These are phyloP conservation scores for Blastobotrys serpentis DNA, from an alignment of 1,139 yeast genomes.

Conservation along the genomic window DNA sequence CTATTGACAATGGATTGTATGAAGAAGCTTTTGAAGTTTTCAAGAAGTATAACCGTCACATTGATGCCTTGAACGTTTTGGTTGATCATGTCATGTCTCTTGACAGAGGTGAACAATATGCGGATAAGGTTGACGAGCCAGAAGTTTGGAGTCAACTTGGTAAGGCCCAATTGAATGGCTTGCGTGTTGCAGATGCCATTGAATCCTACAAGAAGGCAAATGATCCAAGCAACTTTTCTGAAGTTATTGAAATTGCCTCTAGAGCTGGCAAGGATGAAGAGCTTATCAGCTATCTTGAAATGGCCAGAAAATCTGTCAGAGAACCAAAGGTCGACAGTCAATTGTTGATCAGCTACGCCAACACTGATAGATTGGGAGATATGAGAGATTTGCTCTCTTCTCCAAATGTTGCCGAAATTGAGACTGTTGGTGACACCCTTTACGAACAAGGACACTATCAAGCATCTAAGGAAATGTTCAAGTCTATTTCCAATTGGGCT, in stretches of 20 bases:
- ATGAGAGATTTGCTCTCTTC: conserved; percentile 82
- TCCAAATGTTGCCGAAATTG: conserved; percentile 90
- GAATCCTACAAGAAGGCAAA: conserved; percentile 79
- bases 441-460: conserved; percentile 80
- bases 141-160: conserved; percentile 96
- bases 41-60: conserved; percentile 74
- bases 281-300: conserved; percentile 75
- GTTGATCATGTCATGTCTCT: conserved; percentile 91
- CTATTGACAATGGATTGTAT: conserved; percentile 80
- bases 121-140: conserved; percentile 81
- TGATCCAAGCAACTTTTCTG: conserved; percentile 86
- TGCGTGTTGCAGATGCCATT: conserved; percentile 89
- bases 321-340: conserved; percentile 95
- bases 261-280: conserved; percentile 97
- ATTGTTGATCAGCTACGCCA: conserved; percentile 81
- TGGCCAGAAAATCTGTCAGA: conserved; percentile 93
- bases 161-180: conserved; percentile 92
- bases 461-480: conserved; percentile 86
- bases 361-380: conserved; percentile 69
- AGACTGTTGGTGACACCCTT: conserved; percentile 86
- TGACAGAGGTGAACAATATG: conserved; percentile 92
- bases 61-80: conserved; percentile 83
- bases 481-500: conserved; percentile 88
- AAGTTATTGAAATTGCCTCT: conserved; percentile 92
- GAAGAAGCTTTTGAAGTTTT: conserved; percentile 96